A percentile compares a stretch with the other conserved stretches of the same genome.
Conservation (phyloP, 768 basidiomycete species). For the Amanita inopinata region DNA sequence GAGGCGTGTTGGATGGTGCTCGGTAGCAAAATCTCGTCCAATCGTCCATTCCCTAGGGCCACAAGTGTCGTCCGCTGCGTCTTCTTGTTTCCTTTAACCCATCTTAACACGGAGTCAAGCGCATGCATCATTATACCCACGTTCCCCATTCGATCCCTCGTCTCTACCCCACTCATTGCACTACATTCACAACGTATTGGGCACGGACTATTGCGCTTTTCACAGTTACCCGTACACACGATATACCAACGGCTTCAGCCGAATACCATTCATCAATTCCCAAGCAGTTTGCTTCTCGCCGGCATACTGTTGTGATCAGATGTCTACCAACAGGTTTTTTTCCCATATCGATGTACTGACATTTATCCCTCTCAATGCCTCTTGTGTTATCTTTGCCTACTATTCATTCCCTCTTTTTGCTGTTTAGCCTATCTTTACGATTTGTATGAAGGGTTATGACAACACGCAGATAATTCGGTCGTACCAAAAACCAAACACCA, state of each 20-base stretch:
- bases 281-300: neutral
- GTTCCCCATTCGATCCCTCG: neutral
- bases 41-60: neutral
- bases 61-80: conserved; percentile 1
- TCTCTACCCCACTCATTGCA: no score
- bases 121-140: neutral
- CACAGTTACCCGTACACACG: neutral
- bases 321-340: neutral
- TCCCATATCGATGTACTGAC: neutral
- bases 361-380: no score
- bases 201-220: neutral
- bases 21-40: conserved; percentile 31
- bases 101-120: neutral
- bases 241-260: no score
- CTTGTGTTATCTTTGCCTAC: conserved; percentile 2
- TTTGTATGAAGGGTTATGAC: conserved; percentile 6
- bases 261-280: conserved; percentile 1
- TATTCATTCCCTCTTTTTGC: neutral
- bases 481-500: no score
- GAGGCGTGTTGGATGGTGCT: conserved; percentile 84
- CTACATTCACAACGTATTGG: neutral
- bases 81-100: conserved; percentile 4
- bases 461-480: neutral
- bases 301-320: no score
- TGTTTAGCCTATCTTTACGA: conserved; percentile 4